Conservation (phyloP, 2,329 filamentous ascomycete species). For the Anisogramma anomala region DNA sequence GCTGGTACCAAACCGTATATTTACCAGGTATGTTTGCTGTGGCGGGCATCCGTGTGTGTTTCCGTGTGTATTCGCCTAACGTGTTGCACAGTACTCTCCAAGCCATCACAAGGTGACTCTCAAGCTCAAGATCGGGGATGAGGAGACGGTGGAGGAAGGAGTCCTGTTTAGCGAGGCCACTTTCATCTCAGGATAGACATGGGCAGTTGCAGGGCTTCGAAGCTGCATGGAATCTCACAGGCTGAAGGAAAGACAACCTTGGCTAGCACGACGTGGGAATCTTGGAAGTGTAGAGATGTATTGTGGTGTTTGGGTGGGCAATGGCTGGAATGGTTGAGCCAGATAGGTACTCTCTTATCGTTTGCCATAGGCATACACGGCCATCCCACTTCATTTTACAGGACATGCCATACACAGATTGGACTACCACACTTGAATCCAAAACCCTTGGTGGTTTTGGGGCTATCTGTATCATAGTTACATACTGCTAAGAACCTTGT, state of each 20-base stretch:
- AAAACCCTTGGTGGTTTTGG: no score
- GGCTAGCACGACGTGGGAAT: constrained; percentile 10
- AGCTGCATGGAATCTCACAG: background rate
- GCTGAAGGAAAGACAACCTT: constrained; percentile 9
- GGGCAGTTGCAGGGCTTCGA: background rate
- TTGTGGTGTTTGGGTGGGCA: constrained; percentile 6
- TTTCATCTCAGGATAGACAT: constrained; percentile 65
- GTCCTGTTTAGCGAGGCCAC: constrained; percentile 78
- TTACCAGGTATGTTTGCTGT: constrained; percentile 58
- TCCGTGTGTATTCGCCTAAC: constrained; percentile 17
- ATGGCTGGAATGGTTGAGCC: background rate
- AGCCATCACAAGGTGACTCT: constrained; percentile 52
- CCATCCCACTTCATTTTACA: background rate
- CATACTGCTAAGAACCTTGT: no score
- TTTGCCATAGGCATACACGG: background rate
- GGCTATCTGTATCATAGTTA: no score
- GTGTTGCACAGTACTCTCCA: constrained; percentile 52
- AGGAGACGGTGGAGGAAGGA: constrained; percentile 67
- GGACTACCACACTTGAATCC: background rate
- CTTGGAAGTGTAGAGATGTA: constrained; percentile 4
- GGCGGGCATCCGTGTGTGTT: background rate
- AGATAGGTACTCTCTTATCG: background rate
- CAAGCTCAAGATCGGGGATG: constrained; percentile 75
- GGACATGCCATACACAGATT: background rate
- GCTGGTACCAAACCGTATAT: constrained; percentile 95